Percentiles rank a stretch among this genome's conserved stretches.
Conservation (phyloP, 495 filamentous ascomycete genomes). For the Trichocladium uniseriatum region DNA sequence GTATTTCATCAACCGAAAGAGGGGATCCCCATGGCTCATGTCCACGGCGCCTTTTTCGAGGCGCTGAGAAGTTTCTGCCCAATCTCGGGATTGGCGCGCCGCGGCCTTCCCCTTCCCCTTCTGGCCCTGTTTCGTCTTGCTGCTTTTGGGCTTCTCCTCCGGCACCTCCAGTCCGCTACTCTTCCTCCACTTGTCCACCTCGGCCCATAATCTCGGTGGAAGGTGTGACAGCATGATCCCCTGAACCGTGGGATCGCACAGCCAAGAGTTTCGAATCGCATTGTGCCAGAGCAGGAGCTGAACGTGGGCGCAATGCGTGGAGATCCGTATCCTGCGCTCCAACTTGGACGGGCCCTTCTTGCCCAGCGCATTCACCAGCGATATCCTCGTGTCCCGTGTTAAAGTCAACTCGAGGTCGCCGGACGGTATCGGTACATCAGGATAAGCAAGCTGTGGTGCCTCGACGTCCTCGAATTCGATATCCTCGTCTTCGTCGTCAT, state of each 20-base stretch:
- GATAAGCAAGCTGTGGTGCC: slow-evolving; percentile 20
- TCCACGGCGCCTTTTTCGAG: slow-evolving; percentile 58
- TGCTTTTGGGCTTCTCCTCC: slow-evolving; percentile 15
- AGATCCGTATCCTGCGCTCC: slow-evolving; percentile 64
- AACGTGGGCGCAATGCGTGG: slow-evolving; percentile 84
- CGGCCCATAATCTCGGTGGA: slow-evolving; percentile 53
- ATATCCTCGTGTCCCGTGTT: slow-evolving; percentile 46
- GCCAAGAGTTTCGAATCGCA: slow-evolving; percentile 74
- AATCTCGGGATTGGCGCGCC: slow-evolving; percentile 54
- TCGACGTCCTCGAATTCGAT: slow-evolving; percentile 86
- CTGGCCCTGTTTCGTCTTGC: slow-evolving; percentile 2
- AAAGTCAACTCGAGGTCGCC: slow-evolving; percentile 73
- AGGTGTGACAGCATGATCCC: slow-evolving; percentile 65
- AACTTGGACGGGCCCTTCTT: slow-evolving; percentile 84
- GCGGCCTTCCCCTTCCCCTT: slow-evolving; percentile 38
- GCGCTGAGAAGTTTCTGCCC: slow-evolving; percentile 60
- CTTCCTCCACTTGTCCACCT: slow-evolving; percentile 64
- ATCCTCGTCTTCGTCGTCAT: slow-evolving; percentile 52
- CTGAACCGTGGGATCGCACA: slow-evolving; percentile 70
- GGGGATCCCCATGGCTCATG: slow-evolving; percentile 69
- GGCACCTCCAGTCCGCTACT: slow-evolving; percentile 51
- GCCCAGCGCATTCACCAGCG: slow-evolving; percentile 48
- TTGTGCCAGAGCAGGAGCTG: slow-evolving; percentile 85
- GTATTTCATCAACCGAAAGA: slow-evolving; percentile 67
- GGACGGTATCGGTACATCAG: slow-evolving; percentile 12